A percentile compares a stretch with the other conserved stretches of the same genome.
Conservation (phyloP, 2,329 filamentous ascomycete species). For the Monilinia fructigena region DNA sequence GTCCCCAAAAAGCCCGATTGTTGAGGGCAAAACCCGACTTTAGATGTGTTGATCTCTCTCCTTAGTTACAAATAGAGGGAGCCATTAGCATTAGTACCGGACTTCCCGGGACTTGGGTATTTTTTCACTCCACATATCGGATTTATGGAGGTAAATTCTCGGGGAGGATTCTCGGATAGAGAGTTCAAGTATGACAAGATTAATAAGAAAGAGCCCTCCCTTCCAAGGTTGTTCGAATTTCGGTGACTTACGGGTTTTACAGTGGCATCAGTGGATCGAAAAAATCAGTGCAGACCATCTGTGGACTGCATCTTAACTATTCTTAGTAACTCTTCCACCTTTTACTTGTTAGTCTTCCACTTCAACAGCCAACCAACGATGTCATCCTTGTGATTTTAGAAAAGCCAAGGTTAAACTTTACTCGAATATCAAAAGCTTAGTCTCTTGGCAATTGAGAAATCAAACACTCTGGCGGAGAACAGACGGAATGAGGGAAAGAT, state of each 20-base stretch:
- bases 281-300: background rate
- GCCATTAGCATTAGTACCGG: background rate
- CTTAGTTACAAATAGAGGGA: background rate
- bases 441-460: background rate
- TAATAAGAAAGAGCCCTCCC: background rate
- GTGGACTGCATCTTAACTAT: background rate
- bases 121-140: constrained; percentile 13
- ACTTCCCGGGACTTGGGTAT: background rate
- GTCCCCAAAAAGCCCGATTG: background rate
- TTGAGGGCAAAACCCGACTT: background rate
- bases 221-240: background rate
- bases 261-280: background rate
- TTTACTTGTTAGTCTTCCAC: background rate
- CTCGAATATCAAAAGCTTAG: constrained; percentile 10
- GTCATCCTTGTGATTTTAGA: background rate
- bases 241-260: background rate
- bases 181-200: background rate
- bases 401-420: constrained; percentile 9
- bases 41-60: background rate
- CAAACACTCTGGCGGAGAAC: constrained; percentile 7
- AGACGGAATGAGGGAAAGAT: background rate
- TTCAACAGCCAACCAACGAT: background rate
- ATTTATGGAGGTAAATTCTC: constrained; percentile 8
- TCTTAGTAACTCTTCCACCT: constrained; percentile 2
- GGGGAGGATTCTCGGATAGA: background rate